Percentiles rank a stretch among this genome's conserved stretches.
Evolutionary conservation across 2,329 filamentous ascomycete species (phyloP).

Genomic region (Colletotrichum navitas): DNA sequence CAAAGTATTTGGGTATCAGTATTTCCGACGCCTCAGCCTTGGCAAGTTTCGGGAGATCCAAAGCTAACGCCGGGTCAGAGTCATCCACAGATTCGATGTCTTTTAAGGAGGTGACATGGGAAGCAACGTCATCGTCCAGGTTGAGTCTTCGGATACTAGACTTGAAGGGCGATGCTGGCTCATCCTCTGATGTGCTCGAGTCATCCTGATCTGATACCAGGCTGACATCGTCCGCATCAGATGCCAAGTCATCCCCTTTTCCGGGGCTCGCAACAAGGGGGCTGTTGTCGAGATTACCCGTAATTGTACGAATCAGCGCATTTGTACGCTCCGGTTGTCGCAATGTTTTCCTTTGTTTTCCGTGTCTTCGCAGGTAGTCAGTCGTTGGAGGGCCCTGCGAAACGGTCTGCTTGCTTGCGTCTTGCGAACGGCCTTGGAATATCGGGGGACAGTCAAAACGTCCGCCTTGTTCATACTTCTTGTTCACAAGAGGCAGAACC

Average conservation of each 20-base stretch:
- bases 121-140: slow-evolving; percentile 66
- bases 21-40: slow-evolving; percentile 63
- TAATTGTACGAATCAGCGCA: slow-evolving; percentile 54
- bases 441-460: slow-evolving; percentile 62
- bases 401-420: slow-evolving; percentile 48
- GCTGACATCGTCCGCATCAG: slow-evolving; percentile 64
- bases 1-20: slow-evolving; percentile 67
- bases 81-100: slow-evolving; percentile 63
- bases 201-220: slow-evolving; percentile 69
- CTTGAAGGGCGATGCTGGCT: slow-evolving; percentile 63
- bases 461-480: slow-evolving; percentile 70
- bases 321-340: slow-evolving; percentile 46
- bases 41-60: slow-evolving; percentile 63
- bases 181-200: slow-evolving; percentile 63
- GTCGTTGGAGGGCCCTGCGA: slow-evolving; percentile 58
- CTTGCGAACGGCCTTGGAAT: slow-evolving; percentile 46
- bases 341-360: slow-evolving; percentile 55
- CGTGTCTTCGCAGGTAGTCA: slow-evolving; percentile 62
- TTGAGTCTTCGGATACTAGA: slow-evolving; percentile 58
- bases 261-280: slow-evolving; percentile 55
- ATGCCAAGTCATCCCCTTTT: slow-evolving; percentile 55
- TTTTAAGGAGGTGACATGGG: slow-evolving; percentile 64
- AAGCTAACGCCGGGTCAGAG: slow-evolving; percentile 59
- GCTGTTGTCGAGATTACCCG: slow-evolving; percentile 51
- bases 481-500: slow-evolving; percentile 65